These are phyloP conservation scores for Plasmodium coatneyi DNA, from an alignment of 169 alveolate species.

Conservation along the genomic window DNA sequence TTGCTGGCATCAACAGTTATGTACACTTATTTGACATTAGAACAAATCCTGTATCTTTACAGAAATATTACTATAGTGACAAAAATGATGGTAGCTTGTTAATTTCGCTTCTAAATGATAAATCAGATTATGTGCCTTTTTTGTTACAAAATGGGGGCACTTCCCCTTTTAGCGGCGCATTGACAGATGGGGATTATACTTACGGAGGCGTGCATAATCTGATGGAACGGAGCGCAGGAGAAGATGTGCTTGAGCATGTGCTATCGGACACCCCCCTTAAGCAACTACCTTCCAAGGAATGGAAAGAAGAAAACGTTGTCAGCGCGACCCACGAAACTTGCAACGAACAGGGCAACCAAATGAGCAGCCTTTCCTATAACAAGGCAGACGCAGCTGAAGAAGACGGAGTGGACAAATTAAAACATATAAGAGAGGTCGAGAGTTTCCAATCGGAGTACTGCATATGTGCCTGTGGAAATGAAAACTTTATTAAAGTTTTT, in stretches of 20 bases:
- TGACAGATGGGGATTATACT: not conserved
- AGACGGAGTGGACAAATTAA: slow-evolving; percentile 20
- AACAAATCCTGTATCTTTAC: slow-evolving; percentile 23
- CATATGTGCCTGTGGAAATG: slow-evolving; percentile 70
- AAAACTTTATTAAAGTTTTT: slow-evolving; percentile 62
- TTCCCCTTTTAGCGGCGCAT: not conserved
- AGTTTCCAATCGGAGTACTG: slow-evolving; percentile 51
- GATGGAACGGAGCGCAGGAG: not conserved
- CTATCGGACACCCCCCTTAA: not conserved
- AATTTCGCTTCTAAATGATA: slow-evolving; percentile 37
- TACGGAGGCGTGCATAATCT: not conserved
- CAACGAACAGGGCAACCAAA: not conserved
- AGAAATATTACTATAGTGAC: slow-evolving; percentile 60
- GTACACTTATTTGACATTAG: slow-evolving; percentile 60
- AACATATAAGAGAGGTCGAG: slow-evolving; percentile 20
- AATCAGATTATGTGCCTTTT: slow-evolving; percentile 41
- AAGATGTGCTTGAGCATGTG: not conserved
- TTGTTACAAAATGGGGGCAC: not conserved
- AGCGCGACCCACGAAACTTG: not conserved
- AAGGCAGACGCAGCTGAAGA: slow-evolving; percentile 1
- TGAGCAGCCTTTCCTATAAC: not conserved
- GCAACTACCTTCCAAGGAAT: not conserved
- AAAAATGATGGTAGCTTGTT: slow-evolving; percentile 58
- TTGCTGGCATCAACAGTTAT: slow-evolving; percentile 47
- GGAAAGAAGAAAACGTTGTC: not conserved